Evolutionary conservation across 2,329 filamentous ascomycete species (phyloP), one percentile per base, ranked within the genome.

Genomic region (Boeremia exigua): DNA sequence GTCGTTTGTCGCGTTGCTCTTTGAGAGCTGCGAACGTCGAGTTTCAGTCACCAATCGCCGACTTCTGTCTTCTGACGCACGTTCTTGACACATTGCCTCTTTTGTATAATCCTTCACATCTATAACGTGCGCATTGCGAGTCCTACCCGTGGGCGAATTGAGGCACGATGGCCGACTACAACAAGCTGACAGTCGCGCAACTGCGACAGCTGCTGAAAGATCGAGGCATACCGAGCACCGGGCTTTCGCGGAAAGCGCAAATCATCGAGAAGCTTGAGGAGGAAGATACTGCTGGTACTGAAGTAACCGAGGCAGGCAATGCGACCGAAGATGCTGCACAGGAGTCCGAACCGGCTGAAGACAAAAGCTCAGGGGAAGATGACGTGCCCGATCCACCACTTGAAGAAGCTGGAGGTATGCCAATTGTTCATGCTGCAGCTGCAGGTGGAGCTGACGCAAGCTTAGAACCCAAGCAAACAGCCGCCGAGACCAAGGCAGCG

Each of bases 161-260:
- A 19, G 28, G 19, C 46, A 25, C 30, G 47, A 77, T 75, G 73
- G 52, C 70, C 10, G 78, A 81, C 54, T 82, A 82, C 71, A 75
- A 68, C 63, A 77, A 76, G 56, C 72, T 78, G 39, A 81, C 80
- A 23, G 80, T 82, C 59, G 72, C 75, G 49, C 76, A 80, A 59
- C 71, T 82, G 45, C 76, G 77, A 59, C 71, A 77, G 53, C 50
- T 80, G 48, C 68, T 81, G 43, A 81, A 81, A 54, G 77, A 81
- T 33, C 75, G 79, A 45, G 72, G 73, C 40, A 80, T 82, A 52
- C 69, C 79, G 1, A 72, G 73, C 23, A 78, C 78, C 0, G 78
- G 79, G 23, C 66, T 82, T 28, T 78, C 78, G 46, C 71, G 79
- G 43, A 82, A 82, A 65, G 76, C 78, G 54, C 77, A 81, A 55